phyloP scores from a whole-genome alignment of 257 asterid species.

The Plantago ovata region DNA sequence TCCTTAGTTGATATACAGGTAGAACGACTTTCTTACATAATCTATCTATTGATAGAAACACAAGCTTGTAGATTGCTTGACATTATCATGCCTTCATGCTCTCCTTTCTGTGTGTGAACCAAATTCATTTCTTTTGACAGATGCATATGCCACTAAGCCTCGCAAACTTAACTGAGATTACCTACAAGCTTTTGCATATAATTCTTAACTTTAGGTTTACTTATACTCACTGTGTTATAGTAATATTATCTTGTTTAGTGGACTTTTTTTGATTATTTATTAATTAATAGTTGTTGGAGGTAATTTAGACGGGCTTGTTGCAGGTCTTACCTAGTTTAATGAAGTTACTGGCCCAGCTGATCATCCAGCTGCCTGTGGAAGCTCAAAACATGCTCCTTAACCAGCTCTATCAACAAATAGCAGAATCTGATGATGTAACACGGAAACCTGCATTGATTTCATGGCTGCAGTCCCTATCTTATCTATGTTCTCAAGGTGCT shows the following conservation, averaged over 20 bases:
- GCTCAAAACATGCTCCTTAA: slow-evolving; percentile 52
- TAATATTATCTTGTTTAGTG: too few relatives aligned
- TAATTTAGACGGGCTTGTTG: slow-evolving; percentile 19
- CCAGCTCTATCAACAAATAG: slow-evolving; percentile 68
- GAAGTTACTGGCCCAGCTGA: slow-evolving; percentile 64
- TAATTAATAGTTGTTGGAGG: background rate
- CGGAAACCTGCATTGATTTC: slow-evolving; percentile 72
- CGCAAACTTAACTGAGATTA: background rate
- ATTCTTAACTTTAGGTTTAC: too few relatives aligned
- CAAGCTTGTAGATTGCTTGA: too few relatives aligned
- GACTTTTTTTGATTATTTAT: background rate
- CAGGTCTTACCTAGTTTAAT: slow-evolving; percentile 73
- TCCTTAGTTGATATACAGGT: slow-evolving; percentile 87
- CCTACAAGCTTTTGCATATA: too few relatives aligned
- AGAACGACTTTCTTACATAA: slow-evolving; percentile 9
- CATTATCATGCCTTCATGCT: too few relatives aligned
- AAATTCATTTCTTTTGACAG: background rate
- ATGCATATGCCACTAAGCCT: background rate
- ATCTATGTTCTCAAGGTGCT: slow-evolving; percentile 51
- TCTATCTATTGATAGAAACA: background rate
- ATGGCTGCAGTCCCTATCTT: slow-evolving; percentile 80
- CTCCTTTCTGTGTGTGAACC: too few relatives aligned
- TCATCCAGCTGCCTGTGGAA: slow-evolving; percentile 45
- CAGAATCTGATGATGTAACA: slow-evolving; percentile 82
- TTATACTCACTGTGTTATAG: too few relatives aligned